Evolutionary conservation across 306 rosid species (phyloP).

Genomic region (Datisca glomerata): DNA sequence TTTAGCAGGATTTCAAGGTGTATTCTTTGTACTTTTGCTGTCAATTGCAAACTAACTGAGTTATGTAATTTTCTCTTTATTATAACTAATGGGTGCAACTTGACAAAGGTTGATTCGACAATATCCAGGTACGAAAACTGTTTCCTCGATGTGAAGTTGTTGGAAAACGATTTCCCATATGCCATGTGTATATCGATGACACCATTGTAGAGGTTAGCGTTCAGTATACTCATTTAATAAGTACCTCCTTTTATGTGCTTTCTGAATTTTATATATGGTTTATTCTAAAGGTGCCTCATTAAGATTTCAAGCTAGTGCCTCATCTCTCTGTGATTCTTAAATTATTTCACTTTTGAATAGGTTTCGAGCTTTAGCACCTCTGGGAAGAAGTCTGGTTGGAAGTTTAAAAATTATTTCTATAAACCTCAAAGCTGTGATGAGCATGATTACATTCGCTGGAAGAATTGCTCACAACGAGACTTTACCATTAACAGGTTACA

Average conservation of each 20-base stretch:
- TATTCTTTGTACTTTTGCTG: no score
- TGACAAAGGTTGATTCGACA: no score
- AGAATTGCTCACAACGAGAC: slow-evolving; percentile 25
- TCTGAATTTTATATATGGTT: background rate
- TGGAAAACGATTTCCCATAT: slow-evolving; percentile 25
- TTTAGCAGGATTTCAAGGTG: no score
- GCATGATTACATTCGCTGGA: slow-evolving; percentile 26
- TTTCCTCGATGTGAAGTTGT: slow-evolving; percentile 17
- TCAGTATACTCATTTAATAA: no score
- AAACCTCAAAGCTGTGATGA: slow-evolving; percentile 15
- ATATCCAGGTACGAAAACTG: slow-evolving; percentile 17
- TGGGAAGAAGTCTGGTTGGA: slow-evolving; percentile 5
- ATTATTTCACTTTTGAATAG: slow-evolving; percentile 10
- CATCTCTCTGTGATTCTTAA: no score
- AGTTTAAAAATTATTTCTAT: slow-evolving; percentile 10
- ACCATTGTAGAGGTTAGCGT: slow-evolving; percentile 26
- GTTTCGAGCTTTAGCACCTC: slow-evolving; percentile 30
- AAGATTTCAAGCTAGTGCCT: no score
- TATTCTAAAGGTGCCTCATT: background rate
- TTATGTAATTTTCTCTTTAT: no score
- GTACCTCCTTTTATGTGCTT: background rate
- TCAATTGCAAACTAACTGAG: no score
- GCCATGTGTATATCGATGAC: slow-evolving; percentile 18
- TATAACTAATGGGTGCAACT: no score
- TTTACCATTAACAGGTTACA: slow-evolving; percentile 24